Evolutionary conservation across 225 moss, liverwort and hornwort species (phyloP).

Genomic region (Sphagnum contortum): DNA sequence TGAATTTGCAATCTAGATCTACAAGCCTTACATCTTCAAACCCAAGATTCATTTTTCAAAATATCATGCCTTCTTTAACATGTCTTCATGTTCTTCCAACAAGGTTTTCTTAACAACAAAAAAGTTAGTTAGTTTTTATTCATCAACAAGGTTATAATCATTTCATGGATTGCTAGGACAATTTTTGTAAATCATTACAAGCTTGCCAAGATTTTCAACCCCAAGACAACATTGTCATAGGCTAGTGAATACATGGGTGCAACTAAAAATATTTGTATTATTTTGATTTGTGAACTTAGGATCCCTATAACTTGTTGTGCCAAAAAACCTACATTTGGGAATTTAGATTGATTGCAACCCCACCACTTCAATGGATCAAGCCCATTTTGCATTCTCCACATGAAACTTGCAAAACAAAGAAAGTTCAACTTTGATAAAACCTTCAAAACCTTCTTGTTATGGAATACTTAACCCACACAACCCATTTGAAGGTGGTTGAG

Average conservation of each 20-base stretch:
- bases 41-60: not conserved
- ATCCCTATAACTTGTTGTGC: not conserved
- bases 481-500: not conserved
- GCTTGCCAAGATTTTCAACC: not conserved
- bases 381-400: not conserved
- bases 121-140: not conserved
- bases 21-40: no score
- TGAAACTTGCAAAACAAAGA: not conserved
- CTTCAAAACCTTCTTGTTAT: not conserved
- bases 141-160: not conserved
- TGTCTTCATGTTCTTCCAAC: not conserved
- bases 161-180: not conserved
- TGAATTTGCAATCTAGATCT: no score
- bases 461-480: not conserved
- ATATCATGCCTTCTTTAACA: not conserved
- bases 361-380: slow-evolving; percentile 1
- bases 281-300: not conserved
- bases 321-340: not conserved
- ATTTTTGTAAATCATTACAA: slow-evolving; percentile 1
- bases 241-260: not conserved
- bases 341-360: not conserved
- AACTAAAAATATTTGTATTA: not conserved
- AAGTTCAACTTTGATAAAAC: not conserved
- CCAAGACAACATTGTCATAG: not conserved
- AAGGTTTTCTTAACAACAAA: not conserved